These are phyloP conservation scores for Corynascus novoguineensis DNA, from an alignment of 495 filamentous ascomycete species.

Conservation along the genomic window DNA sequence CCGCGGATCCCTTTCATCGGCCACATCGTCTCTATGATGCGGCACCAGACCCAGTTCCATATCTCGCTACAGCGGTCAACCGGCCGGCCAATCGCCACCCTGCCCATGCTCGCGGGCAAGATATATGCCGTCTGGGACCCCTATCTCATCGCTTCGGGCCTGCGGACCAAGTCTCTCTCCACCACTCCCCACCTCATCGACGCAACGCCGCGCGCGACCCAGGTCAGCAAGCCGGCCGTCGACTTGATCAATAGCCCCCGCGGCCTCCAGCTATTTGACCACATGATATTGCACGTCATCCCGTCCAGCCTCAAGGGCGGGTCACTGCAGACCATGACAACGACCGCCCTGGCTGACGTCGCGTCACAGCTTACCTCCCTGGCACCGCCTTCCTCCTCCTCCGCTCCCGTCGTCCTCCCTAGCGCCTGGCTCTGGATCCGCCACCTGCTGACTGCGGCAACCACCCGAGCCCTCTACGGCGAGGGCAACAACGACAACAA, in stretches of 20 bases:
- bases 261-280: not conserved
- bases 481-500: slow-evolving; percentile 3
- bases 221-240: not conserved
- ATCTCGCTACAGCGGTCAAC: slow-evolving; percentile 8
- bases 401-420: not conserved
- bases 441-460: slow-evolving; percentile 2
- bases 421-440: slow-evolving; percentile 14
- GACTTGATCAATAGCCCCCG: not conserved
- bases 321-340: not conserved
- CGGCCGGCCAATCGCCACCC: slow-evolving; percentile 18
- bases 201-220: not conserved
- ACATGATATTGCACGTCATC: not conserved
- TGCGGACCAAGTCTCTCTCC: slow-evolving; percentile 17
- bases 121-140: slow-evolving; percentile 25
- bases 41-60: slow-evolving; percentile 24
- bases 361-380: not conserved
- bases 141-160: slow-evolving; percentile 10
- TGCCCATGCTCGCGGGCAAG: slow-evolving; percentile 26
- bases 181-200: slow-evolving; percentile 1
- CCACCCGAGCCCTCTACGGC: slow-evolving; percentile 11
- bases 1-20: slow-evolving; percentile 27
- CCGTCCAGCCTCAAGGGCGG: not conserved
- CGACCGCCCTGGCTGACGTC: slow-evolving; percentile 3
- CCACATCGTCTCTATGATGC: slow-evolving; percentile 25
- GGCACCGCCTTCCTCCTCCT: not conserved